These are phyloP conservation scores for Azolla pinnata DNA, from an alignment of 75 land plant species.

Conservation along the genomic window DNA sequence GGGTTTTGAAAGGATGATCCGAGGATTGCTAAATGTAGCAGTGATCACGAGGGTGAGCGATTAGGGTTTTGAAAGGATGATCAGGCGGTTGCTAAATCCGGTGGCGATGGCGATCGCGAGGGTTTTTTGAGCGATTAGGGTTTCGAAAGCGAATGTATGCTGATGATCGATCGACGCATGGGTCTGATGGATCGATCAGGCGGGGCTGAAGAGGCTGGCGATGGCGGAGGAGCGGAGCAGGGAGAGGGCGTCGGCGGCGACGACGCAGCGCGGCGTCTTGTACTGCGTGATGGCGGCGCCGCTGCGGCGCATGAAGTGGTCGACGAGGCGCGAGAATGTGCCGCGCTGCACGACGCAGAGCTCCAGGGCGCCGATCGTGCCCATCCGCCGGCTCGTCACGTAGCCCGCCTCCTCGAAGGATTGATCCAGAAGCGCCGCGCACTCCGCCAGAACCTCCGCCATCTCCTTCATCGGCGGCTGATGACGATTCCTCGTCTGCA, in stretches of 20 bases:
- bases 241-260: not conserved
- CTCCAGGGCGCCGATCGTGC: conserved; percentile 35
- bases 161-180: no score
- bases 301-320: conserved; percentile 10
- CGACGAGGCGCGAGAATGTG: conserved; percentile 28
- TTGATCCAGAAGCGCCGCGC: conserved; percentile 26
- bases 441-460: conserved; percentile 14
- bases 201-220: not conserved
- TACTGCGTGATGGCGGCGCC: conserved; percentile 59
- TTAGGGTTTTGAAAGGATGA: no score
- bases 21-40: no score
- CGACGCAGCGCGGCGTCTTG: conserved; percentile 55
- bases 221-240: not conserved
- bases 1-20: no score
- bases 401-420: conserved; percentile 18
- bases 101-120: no score
- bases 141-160: no score
- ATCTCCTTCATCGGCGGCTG: no score
- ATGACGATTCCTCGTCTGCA: no score
- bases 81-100: no score
- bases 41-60: no score
- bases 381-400: conserved; percentile 9
- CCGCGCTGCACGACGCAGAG: conserved; percentile 26
- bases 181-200: no score
- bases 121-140: no score